These are phyloP conservation scores for Carex cristatella DNA, from an alignment of 176 grass and related monocot species.

Conservation along the genomic window DNA sequence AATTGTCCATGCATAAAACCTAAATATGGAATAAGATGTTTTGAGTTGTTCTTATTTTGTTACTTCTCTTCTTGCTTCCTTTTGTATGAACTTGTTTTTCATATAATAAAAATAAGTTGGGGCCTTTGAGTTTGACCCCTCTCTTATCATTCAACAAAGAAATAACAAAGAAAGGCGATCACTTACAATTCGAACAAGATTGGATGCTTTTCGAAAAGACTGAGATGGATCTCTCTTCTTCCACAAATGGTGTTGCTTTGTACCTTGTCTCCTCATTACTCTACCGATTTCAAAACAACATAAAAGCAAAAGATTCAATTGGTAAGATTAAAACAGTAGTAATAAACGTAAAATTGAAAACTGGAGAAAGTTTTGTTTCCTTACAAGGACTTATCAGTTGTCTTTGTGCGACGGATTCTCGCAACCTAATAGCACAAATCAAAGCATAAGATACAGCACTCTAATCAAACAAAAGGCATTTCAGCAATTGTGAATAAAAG, in stretches of 20 bases:
- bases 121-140: no score
- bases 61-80: no score
- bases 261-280: constrained; percentile 47
- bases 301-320: constrained; percentile 21
- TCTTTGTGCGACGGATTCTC: not conserved
- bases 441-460: not conserved
- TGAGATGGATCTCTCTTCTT: constrained; percentile 71
- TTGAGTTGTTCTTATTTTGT: no score
- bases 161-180: not conserved
- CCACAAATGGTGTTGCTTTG: constrained; percentile 76
- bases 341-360: not conserved
- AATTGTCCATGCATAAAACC: not conserved
- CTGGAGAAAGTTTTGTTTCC: not conserved
- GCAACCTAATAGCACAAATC: not conserved
- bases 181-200: constrained; percentile 79
- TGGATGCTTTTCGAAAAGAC: constrained; percentile 65
- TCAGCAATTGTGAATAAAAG: no score
- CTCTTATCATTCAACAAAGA: no score
- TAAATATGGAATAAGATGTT: not conserved
- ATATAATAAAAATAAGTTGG: no score
- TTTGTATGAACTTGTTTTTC: no score
- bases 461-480: not conserved
- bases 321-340: not conserved
- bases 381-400: not conserved
- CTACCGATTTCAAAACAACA: constrained; percentile 31